Evolutionary conservation across 768 basidiomycete species (phyloP).

Genomic region (Symmetrospora coprosmae): DNA sequence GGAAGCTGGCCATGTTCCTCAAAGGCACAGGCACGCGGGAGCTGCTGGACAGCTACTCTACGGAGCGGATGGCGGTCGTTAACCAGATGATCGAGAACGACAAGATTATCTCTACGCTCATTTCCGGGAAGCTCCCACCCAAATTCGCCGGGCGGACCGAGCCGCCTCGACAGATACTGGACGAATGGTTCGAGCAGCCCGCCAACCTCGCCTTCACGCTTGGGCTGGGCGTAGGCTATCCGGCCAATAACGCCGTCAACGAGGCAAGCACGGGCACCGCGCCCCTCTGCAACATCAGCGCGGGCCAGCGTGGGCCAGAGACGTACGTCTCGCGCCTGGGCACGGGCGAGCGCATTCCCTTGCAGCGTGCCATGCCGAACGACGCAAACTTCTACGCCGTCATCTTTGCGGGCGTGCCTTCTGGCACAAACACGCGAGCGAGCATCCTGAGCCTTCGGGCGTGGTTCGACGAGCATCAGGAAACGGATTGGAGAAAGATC

Average conservation of each 20-base stretch:
- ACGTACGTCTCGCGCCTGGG: conserved; percentile 20
- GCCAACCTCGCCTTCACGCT: conserved; percentile 26
- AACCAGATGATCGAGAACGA: conserved; percentile 29
- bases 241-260: conserved; percentile 17
- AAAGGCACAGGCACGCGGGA: conserved; percentile 3
- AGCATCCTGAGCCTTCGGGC: conserved; percentile 1
- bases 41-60: conserved; percentile 24
- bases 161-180: conserved; percentile 20
- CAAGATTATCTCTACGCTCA: conserved; percentile 27
- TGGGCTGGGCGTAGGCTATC: conserved; percentile 27
- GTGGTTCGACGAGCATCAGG: conserved; percentile 18
- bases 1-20: conserved; percentile 24
- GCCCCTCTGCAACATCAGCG: neutral
- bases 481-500: neutral
- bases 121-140: conserved; percentile 25
- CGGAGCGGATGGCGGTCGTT: conserved; percentile 20
- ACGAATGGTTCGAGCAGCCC: conserved; percentile 23
- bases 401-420: conserved; percentile 25
- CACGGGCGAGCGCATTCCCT: conserved; percentile 3
- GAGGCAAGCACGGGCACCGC: neutral
- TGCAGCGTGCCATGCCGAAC: conserved; percentile 25
- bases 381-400: conserved; percentile 24
- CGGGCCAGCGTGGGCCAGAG: conserved; percentile 28
- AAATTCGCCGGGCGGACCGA: conserved; percentile 21
- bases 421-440: neutral